Evolutionary conservation across 495 filamentous ascomycete species (phyloP).

Genomic region (Xylaria grammica): DNA sequence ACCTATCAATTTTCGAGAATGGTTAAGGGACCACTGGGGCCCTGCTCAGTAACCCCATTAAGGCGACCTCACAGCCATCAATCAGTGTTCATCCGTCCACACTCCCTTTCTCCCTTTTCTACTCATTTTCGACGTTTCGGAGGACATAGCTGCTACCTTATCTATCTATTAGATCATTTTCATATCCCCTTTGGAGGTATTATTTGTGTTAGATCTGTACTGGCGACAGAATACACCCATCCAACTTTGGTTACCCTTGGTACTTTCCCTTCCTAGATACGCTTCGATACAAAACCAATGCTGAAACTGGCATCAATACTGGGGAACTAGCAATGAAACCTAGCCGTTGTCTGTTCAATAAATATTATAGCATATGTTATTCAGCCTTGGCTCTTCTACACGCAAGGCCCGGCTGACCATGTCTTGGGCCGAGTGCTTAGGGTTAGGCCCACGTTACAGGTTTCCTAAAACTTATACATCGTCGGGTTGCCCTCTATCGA

Average conservation of each 20-base stretch:
- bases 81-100: no score
- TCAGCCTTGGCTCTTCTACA: not conserved
- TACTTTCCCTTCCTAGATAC: not conserved
- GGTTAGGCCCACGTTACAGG: not conserved
- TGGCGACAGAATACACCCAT: slow-evolving; percentile 15
- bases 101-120: not conserved
- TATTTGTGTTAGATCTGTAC: slow-evolving; percentile 18
- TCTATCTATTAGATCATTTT: slow-evolving; percentile 2
- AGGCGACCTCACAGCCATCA: no score
- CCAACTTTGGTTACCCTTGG: not conserved
- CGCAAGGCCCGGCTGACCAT: not conserved
- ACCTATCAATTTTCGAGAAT: slow-evolving; percentile 51
- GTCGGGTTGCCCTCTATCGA: not conserved
- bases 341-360: not conserved
- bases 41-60: slow-evolving; percentile 29
- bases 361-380: not conserved
- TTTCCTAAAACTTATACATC: not conserved
- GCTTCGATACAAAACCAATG: not conserved
- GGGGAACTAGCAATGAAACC: not conserved
- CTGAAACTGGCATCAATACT: not conserved
- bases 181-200: not conserved
- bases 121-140: not conserved
- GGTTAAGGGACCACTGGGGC: slow-evolving; percentile 55
- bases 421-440: not conserved
- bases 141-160: not conserved